These are phyloP conservation scores for Fusarium phyllophilum DNA, from an alignment of 2,329 filamentous ascomycete species.

Conservation along the genomic window DNA sequence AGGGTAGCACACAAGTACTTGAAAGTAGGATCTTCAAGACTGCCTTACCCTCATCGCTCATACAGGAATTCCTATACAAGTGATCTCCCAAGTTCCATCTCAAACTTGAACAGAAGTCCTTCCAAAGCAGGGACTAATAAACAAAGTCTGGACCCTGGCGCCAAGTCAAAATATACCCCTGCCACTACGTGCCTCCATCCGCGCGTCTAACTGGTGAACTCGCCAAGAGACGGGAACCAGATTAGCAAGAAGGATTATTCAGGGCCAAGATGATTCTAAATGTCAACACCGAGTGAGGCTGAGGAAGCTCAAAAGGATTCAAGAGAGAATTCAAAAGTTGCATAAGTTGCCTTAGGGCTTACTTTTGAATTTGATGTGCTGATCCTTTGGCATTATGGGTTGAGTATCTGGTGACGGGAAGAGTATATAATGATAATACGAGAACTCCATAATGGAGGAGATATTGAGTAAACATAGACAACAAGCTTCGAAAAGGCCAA, in stretches of 20 bases:
- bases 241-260: conserved; percentile 1
- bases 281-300: neutral
- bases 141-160: neutral
- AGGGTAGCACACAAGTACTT: no score
- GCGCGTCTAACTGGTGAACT: conserved; percentile 5
- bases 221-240: neutral
- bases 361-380: neutral
- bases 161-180: conserved; percentile 5
- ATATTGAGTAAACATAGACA: neutral
- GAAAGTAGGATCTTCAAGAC: neutral
- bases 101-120: neutral
- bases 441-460: neutral
- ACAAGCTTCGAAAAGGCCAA: neutral
- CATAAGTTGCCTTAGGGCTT: neutral
- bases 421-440: neutral
- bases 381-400: neutral
- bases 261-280: conserved; percentile 2
- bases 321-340: neutral
- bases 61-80: neutral
- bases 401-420: neutral
- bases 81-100: neutral
- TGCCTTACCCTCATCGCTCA: neutral
- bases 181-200: neutral
- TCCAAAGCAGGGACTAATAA: neutral
- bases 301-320: neutral